Base-by-base conservation (phyloP, 2,329 filamentous ascomycete species). In the Cladosporium sphaerospermum region DNA sequence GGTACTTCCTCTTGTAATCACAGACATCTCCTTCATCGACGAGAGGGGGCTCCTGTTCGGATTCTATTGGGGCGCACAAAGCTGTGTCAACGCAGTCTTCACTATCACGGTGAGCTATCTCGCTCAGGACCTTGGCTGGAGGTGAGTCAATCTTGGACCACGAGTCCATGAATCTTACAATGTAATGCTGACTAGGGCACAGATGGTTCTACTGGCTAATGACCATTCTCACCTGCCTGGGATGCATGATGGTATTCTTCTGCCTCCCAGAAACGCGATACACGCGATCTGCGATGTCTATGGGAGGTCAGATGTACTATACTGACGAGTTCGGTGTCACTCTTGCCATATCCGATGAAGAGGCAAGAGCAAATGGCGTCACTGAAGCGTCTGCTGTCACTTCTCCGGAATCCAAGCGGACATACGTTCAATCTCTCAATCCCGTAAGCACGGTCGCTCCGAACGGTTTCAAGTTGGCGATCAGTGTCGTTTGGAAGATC, bases 151-250 rank as follows among this genome's bases (percentile, higher is more conserved):
- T 14, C n/a, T 40, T 40, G 10, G 4, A 8, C 14, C 14, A 18
- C 16, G 16, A 18, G 3, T 18, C 16, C 16, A 18, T 18, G 16
- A 18, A 18, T 18, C 16, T 18, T 18, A 18, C 37, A 40, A 16
- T 8, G n/a, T 14, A 9, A 13, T 40, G 14, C 37, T 40, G 14
- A 40, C 37, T 8, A 4, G 2, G 10, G 7, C 8, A 3, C 16
- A 50, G 47, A 36, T 74, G 70, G 68, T 73, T 71, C 57, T 74
- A 73, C 45, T 71, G 68, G 67, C 62, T 73, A 1, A 69, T 70
- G 16, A 64, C 63, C 9, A 69, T 71, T 39, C 63, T 70, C 4
- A 58, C 67, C 8, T 68, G 59, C 8, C 48, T 67, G 5, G 69
- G 70, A 1, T 58, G 72, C 8, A 44, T 77, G 56, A 50, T 74